Evolutionary conservation across 2,329 filamentous ascomycete species (phyloP).

Genomic region (Fusarium annulatum): DNA sequence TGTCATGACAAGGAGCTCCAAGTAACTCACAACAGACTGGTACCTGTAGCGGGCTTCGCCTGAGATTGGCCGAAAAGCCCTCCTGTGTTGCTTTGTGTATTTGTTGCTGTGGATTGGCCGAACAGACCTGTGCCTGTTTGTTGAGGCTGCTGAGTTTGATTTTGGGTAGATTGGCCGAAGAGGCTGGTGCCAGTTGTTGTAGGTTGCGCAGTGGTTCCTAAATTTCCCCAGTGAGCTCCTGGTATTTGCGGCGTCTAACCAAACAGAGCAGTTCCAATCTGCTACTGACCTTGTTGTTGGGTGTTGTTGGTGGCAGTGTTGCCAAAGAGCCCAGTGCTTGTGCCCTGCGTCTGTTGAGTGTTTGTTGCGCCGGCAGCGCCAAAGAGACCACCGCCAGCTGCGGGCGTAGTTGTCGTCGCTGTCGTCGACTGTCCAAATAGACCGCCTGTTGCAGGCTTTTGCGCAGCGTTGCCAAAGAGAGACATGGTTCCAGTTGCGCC

Average conservation of each 20-base stretch:
- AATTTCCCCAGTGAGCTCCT: slow-evolving; percentile 40
- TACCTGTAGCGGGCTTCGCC: slow-evolving; percentile 45
- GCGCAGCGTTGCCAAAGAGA: slow-evolving; percentile 39
- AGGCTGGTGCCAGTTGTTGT: slow-evolving; percentile 36
- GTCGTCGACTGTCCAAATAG: slow-evolving; percentile 48
- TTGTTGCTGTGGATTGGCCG: slow-evolving; percentile 36
- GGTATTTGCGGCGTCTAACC: slow-evolving; percentile 20
- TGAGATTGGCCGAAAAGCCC: slow-evolving; percentile 52
- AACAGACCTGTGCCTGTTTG: slow-evolving; percentile 46
- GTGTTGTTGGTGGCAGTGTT: slow-evolving; percentile 34
- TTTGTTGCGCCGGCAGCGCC: slow-evolving; percentile 42
- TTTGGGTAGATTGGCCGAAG: slow-evolving; percentile 42
- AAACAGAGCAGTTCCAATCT: slow-evolving; percentile 20
- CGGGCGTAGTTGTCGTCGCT: slow-evolving; percentile 33
- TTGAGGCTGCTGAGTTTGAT: slow-evolving; percentile 37
- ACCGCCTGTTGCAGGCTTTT: slow-evolving; percentile 44
- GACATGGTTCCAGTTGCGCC: slow-evolving; percentile 48
- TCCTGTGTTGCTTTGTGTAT: slow-evolving; percentile 39
- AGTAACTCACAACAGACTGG: slow-evolving; percentile 49
- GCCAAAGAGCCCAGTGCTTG: slow-evolving; percentile 49
- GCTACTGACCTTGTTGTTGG: slow-evolving; percentile 42
- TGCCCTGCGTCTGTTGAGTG: slow-evolving; percentile 43
- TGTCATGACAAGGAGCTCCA: not conserved
- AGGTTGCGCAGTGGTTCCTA: slow-evolving; percentile 23
- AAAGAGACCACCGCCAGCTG: slow-evolving; percentile 48